phyloP scores from a whole-genome alignment of 1,284 basidiomycete genomes.

The Sanghuangporus weigelae region DNA sequence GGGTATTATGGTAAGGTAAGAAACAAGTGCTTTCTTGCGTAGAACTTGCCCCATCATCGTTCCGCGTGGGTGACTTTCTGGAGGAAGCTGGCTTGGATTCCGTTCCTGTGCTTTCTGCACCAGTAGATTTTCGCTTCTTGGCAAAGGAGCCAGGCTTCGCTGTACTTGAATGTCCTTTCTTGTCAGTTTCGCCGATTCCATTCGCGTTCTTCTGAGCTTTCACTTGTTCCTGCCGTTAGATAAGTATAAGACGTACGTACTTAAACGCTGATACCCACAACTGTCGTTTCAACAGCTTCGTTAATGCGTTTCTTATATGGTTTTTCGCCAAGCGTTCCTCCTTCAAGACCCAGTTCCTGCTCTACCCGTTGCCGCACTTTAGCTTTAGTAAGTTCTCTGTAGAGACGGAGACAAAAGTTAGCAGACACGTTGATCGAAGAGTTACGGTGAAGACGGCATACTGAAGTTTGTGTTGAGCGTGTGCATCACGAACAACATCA shows the following conservation, averaged over 20 bases:
- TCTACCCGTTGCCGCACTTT: constrained; percentile 44
- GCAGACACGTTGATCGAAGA: neutral
- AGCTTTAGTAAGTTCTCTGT: constrained; percentile 43
- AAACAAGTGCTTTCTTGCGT: neutral
- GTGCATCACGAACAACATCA: constrained; percentile 27
- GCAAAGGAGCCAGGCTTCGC: neutral
- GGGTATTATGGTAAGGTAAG: neutral
- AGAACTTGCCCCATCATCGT: neutral
- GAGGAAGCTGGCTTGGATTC: constrained; percentile 10
- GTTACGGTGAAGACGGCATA: constrained; percentile 10
- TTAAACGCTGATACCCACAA: constrained; percentile 29
- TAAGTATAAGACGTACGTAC: neutral
- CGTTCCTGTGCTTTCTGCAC: neutral
- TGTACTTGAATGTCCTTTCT: neutral
- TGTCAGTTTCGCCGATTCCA: neutral
- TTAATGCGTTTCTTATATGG: constrained; percentile 42
- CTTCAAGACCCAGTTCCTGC: constrained; percentile 33
- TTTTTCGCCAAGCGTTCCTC: constrained; percentile 35
- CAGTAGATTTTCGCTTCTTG: constrained; percentile 1
- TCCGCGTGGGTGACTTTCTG: neutral
- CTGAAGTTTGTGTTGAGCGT: constrained; percentile 25
- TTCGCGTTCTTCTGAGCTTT: neutral
- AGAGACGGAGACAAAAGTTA: neutral
- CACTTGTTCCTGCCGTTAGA: neutral
- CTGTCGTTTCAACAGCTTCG: constrained; percentile 32